Percentiles rank a stretch among this genome's conserved stretches.
Evolutionary conservation across 306 rosid species (phyloP).

Genomic region (Cucumis sativus): DNA sequence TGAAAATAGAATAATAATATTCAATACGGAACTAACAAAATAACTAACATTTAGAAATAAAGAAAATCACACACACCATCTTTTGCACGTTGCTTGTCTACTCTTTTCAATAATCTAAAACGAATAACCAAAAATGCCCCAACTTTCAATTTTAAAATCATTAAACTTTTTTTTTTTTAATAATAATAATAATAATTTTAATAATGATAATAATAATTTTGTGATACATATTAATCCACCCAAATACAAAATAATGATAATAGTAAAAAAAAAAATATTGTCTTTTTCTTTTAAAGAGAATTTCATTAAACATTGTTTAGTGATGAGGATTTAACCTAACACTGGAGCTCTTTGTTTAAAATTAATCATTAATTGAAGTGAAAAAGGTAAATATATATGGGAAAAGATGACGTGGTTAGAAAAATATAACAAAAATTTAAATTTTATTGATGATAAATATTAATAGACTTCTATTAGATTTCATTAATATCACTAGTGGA

Average conservation of each 20-base stretch:
- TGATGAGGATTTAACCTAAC: neutral
- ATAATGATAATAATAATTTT: too few species aligned
- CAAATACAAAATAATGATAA: neutral
- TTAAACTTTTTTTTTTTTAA: neutral
- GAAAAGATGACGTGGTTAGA: too few species aligned
- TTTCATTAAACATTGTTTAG: neutral
- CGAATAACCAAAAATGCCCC: neutral
- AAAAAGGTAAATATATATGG: too few species aligned
- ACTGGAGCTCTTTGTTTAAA: too few species aligned
- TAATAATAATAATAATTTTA: too few species aligned
- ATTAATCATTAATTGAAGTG: too few species aligned
- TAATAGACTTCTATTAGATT: too few species aligned
- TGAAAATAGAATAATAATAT: neutral
- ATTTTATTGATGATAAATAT: too few species aligned
- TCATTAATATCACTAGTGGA: too few species aligned
- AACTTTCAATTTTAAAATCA: neutral
- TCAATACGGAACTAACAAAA: neutral
- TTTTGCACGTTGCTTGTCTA: constrained; percentile 2
- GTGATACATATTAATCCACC: neutral
- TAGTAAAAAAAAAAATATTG: too few species aligned
- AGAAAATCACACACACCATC: neutral
- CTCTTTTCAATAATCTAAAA: neutral
- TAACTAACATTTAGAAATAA: neutral
- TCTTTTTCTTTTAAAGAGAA: neutral
- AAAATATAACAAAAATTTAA: too few species aligned